Conservation (phyloP, 768 basidiomycete species). For the Boletus eberwhitei region DNA sequence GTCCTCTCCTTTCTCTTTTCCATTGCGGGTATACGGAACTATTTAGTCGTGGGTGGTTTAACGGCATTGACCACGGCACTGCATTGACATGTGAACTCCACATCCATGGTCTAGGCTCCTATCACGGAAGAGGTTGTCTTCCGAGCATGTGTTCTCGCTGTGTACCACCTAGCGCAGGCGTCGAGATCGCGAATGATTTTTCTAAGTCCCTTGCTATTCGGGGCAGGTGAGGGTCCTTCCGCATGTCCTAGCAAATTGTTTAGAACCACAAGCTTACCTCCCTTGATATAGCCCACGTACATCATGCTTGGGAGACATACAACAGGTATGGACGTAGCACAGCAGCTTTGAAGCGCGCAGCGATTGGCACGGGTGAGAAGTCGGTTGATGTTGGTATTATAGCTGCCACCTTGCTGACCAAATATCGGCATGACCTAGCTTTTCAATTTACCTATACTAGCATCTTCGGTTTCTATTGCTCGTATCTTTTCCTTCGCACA, state of each 20-base stretch:
- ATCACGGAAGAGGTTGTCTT: conserved; percentile 93
- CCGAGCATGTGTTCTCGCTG: conserved; percentile 75
- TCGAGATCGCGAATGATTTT: conserved; percentile 64
- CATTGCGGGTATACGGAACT: conserved; percentile 71
- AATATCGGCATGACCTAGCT: conserved; percentile 41
- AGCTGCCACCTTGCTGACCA: conserved; percentile 16
- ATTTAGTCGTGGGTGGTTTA: conserved; percentile 40
- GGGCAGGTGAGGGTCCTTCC: conserved; percentile 57
- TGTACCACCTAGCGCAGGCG: conserved; percentile 64
- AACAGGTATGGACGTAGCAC: conserved; percentile 66
- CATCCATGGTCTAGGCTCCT: conserved; percentile 55
- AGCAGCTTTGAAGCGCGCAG: conserved; percentile 62
- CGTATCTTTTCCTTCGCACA: conserved; percentile 84
- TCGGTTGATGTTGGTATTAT: not conserved
- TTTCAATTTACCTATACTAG: conserved; percentile 92
- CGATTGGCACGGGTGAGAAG: conserved; percentile 50
- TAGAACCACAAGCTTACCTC: conserved; percentile 7
- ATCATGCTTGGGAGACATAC: conserved; percentile 89
- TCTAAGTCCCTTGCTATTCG: conserved; percentile 82
- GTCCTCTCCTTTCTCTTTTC: conserved; percentile 42
- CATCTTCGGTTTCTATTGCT: conserved; percentile 84
- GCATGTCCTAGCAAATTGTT: not conserved
- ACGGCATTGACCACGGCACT: not conserved
- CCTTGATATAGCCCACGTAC: conserved; percentile 68
- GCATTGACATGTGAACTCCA: not conserved